Conservation (phyloP, 2,329 filamentous ascomycete species). For the Aspergillus vadensis region DNA sequence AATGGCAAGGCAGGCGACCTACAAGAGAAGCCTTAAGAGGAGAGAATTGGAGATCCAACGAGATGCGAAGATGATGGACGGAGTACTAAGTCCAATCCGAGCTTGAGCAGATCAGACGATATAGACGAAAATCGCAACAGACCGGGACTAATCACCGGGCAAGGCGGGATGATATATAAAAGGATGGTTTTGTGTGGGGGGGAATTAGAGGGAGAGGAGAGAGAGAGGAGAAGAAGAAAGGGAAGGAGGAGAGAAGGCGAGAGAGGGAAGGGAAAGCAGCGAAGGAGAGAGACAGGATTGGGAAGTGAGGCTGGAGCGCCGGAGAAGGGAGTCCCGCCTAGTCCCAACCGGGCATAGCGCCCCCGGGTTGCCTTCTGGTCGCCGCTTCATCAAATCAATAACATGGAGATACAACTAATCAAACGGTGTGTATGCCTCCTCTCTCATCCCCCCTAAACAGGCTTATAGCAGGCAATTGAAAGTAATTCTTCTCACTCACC, state of each 20-base stretch:
- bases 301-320: conserved; percentile 13
- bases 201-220: not conserved
- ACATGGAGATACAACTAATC: no score
- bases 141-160: conserved; percentile 2
- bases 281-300: conserved; percentile 3
- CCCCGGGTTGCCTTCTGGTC: not conserved
- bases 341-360: conserved; percentile 8
- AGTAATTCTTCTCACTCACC: no score
- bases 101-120: conserved; percentile 14
- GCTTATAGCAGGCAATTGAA: no score
- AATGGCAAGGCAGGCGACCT: conserved; percentile 42
- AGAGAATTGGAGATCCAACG: conserved; percentile 17
- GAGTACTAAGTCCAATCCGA: conserved; percentile 19
- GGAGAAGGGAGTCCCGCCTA: conserved; percentile 11
- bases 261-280: not conserved
- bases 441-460: no score
- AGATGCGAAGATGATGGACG: conserved; percentile 18
- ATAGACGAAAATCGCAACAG: conserved; percentile 13
- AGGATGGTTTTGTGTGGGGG: conserved; percentile 7
- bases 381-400: not conserved
- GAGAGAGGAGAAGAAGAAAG: conserved; percentile 4
- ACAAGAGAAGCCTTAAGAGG: conserved; percentile 45
- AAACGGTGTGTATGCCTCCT: no score
- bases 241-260: not conserved
- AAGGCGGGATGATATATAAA: conserved; percentile 4